Evolutionary conservation across 2,329 filamentous ascomycete species (phyloP), one percentile per base, ranked within the genome.

Genomic region (Xylaria multiplex): DNA sequence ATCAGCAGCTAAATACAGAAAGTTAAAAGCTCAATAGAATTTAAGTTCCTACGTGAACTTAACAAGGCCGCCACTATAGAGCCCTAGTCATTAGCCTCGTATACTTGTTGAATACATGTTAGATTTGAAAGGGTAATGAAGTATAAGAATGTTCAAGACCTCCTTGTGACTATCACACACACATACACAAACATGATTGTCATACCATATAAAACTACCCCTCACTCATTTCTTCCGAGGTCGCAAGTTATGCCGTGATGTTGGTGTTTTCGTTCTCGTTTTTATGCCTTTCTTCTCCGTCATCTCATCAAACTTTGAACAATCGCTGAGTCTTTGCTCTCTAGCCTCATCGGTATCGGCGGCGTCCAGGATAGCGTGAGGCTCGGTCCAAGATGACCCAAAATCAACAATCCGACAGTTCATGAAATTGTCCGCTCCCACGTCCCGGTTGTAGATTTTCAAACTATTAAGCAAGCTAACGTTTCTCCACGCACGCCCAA

Each of bases 231-330:
- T 55, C 19, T 42, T 40, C 35, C n/a, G 8, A 42, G 35, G 9
- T 2, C 52, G 52, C 19, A 55, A 27, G 16, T 24, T 27, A 42
- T 55, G 19, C 13, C 35, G 8, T 1, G 52, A 42, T n/a, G 19
- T 27, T 13, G 16, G 19, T 16, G 30, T 35, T 13, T 56, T 56
- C 37, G 43, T 4, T 4, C 6, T 45, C 14, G 43, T 59, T 19
- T 49, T 40, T 22, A 59, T 59, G 2, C 19, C 19, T 37, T 30
- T 45, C 14, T 16, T 16, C 3, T 24, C 32, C 7, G 14, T 37
- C 45, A 50, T 59, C n/a, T 59, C 45, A 11, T 59, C 19, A 59
- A 59, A 59, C 56, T n/a, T 37, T 2, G 19, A n/a, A 14, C 27
- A 46, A 46, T 48, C 27, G 11, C 27, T 22, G 1, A 57, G 42